phyloP scores from a whole-genome alignment of 352 stramenopile genomes.

The Globisporangium irregulare region DNA sequence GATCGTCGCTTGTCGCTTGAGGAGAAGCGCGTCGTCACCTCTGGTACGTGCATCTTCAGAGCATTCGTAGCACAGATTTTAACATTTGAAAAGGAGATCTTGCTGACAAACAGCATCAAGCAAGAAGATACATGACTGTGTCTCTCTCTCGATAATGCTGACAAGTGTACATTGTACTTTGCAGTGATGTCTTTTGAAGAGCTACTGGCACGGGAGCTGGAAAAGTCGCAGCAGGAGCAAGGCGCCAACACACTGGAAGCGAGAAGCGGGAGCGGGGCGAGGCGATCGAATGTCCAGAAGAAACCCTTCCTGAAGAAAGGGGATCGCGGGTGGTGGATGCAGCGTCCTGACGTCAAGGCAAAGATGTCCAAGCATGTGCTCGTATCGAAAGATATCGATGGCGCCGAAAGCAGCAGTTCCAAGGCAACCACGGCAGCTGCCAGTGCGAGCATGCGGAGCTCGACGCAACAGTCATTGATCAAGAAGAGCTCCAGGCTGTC shows the following conservation, averaged over 20 bases:
- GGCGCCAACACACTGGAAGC: background rate
- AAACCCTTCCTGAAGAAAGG: conserved; percentile 75
- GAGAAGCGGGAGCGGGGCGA: background rate
- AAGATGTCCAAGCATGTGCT: conserved; percentile 66
- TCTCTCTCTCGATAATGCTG: background rate
- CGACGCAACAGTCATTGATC: conserved; percentile 8
- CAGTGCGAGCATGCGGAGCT: conserved; percentile 10
- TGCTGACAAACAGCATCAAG: background rate
- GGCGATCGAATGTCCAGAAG: conserved; percentile 22
- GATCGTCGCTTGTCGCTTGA: conserved; percentile 2
- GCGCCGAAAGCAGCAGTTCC: conserved; percentile 13
- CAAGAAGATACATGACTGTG: background rate
- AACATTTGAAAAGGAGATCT: background rate
- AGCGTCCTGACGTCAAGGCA: conserved; percentile 41
- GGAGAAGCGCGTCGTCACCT: conserved; percentile 16
- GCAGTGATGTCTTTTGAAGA: conserved; percentile 63
- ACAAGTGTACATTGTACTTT: background rate
- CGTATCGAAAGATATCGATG: conserved; percentile 40
- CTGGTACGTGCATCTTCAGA: conserved; percentile 5
- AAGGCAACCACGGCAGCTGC: conserved; percentile 11
- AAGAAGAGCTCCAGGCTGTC: conserved; percentile 25
- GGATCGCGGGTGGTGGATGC: conserved; percentile 84
- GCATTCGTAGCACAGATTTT: background rate
- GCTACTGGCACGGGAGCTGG: conserved; percentile 57
- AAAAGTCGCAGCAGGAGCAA: conserved; percentile 28